Base-by-base conservation (phyloP, 192 early-diverging fungal species). In the Podila clonocystis region DNA sequence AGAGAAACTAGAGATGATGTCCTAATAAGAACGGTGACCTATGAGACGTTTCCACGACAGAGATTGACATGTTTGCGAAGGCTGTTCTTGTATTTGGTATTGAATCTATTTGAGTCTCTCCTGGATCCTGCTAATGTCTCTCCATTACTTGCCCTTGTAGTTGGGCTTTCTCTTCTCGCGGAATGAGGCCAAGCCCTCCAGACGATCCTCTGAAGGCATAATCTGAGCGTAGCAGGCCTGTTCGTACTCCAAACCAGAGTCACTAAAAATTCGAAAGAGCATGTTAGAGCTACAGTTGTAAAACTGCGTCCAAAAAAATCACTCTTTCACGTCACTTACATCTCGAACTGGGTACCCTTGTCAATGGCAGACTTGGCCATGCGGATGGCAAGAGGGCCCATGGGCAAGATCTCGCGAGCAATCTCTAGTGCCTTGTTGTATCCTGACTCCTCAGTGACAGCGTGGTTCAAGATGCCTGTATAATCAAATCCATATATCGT, bases 291-390 rank as follows among this genome's bases (percentile, higher is more conserved):
- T 17, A 17, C 17, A 8, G 15, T 45, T 17, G 41, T 45, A 45
- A 15, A 0, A 38, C n/a, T 49, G 60, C 9, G 50, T 22, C 9
- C 61, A 60, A n/a, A 65, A 20, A 62, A 8, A 64, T 20, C 38
- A 20, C 13, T 22, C 13, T 22, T 0, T 55, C 52, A 19, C 2
- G 52, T 55, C 52, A 73, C 84, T 82, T 86, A 93, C 87, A 94
- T 85, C 78, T 98, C 97, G 29, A 94, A 78, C 70, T 93, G 87
- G 6, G 85, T 83, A 0, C 96, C 97, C 55, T 89, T 85, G 74
- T 97, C 92, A 62, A 99, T 93, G 20, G 97, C 95, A 26, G 86
- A 58, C 83, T 99, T 99, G 33, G 97, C 97, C 93, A 97, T 94
- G 36, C 90, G 85, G 36, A 97, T 77, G 7, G 96, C 96, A 55